These are phyloP conservation scores for Beauveria sp. DNA, from an alignment of 2,329 filamentous ascomycete genomes.

Conservation along the genomic window DNA sequence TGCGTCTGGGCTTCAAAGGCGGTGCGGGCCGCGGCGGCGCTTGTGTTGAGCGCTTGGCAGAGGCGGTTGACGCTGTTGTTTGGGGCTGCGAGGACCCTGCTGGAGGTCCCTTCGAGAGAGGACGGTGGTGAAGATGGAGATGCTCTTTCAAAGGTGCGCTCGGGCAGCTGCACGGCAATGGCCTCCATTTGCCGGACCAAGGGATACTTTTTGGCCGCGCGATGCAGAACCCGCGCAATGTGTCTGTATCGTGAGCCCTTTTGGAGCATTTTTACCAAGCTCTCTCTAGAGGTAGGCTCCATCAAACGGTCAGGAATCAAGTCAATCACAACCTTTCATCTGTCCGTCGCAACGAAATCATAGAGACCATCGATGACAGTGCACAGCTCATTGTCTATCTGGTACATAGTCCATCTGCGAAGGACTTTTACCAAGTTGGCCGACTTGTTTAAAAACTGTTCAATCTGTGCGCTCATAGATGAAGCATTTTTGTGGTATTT, in stretches of 20 bases:
- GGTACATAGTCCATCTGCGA: neutral
- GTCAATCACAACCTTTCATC: neutral
- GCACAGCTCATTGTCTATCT: neutral
- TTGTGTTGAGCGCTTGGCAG: neutral
- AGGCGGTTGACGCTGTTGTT: neutral
- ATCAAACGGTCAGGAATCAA: neutral
- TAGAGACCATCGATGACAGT: neutral
- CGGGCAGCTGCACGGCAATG: neutral
- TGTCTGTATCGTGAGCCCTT: neutral
- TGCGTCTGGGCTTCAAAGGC: neutral
- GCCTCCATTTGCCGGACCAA: neutral
- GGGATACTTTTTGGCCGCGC: neutral
- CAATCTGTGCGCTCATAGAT: neutral
- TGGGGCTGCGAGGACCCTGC: neutral
- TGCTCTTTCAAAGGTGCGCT: neutral
- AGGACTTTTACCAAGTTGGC: neutral
- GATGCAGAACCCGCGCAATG: neutral
- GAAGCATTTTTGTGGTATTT: neutral
- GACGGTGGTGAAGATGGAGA: neutral
- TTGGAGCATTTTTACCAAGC: neutral
- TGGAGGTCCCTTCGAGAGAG: neutral
- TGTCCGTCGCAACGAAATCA: neutral
- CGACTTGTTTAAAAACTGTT: neutral
- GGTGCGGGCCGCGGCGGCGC: neutral
- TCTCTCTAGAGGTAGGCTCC: neutral